Evolutionary conservation across 768 basidiomycete genomes (phyloP).

Genomic region (Pisolithus albus): DNA sequence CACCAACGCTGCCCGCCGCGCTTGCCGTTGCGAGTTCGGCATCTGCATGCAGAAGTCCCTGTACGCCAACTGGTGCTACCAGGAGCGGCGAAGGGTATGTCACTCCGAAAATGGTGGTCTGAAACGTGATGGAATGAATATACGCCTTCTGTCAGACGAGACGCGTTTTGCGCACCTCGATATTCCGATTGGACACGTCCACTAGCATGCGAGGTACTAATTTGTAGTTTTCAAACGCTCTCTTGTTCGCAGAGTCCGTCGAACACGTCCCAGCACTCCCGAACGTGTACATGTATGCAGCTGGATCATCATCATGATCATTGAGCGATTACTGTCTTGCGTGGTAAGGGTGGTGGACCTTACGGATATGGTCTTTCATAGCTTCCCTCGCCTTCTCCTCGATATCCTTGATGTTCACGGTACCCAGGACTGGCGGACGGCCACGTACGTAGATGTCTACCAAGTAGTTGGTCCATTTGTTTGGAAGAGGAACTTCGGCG

Average conservation of each 20-base stretch:
- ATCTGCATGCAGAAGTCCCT: slow-evolving; percentile 63
- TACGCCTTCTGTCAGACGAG: background rate
- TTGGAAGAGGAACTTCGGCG: slow-evolving; percentile 7
- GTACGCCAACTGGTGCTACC: slow-evolving; percentile 72
- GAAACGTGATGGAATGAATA: background rate
- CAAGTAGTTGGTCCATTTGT: slow-evolving; percentile 25
- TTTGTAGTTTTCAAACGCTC: slow-evolving; percentile 56
- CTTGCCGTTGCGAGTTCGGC: slow-evolving; percentile 66
- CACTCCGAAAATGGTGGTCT: slow-evolving; percentile 70
- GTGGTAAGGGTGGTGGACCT: slow-evolving; percentile 7
- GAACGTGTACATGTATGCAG: slow-evolving; percentile 66
- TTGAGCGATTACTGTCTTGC: background rate
- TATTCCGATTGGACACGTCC: slow-evolving; percentile 45
- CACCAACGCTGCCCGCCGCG: slow-evolving; percentile 52
- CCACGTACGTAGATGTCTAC: slow-evolving; percentile 12
- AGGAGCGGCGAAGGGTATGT: slow-evolving; percentile 56
- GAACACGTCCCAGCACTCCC: slow-evolving; percentile 68
- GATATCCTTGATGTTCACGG: slow-evolving; percentile 55
- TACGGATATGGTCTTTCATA: slow-evolving; percentile 51
- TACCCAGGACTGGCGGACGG: slow-evolving; percentile 37
- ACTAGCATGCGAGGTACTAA: slow-evolving; percentile 81
- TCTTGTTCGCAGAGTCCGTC: slow-evolving; percentile 62
- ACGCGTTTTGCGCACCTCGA: slow-evolving; percentile 45
- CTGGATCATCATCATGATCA: slow-evolving; percentile 26
- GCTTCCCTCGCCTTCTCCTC: slow-evolving; percentile 61